phyloP scores from a whole-genome alignment of 805 yeast genomes.

The Myxozyma nipponensis region DNA sequence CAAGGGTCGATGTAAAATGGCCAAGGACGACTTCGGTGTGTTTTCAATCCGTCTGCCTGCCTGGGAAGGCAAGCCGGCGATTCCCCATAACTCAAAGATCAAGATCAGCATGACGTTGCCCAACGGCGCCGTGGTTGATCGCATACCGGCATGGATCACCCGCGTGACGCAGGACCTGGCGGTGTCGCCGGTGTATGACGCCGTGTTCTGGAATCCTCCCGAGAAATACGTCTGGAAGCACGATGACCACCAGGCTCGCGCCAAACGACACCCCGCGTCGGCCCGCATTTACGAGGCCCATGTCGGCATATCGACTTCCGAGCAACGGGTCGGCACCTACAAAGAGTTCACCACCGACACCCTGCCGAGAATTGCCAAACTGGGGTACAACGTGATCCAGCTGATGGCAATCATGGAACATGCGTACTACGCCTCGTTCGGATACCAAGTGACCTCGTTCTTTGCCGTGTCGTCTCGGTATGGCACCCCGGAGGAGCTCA shows the following conservation, averaged over 20 bases:
- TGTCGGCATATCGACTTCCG: slow-evolving; percentile 85
- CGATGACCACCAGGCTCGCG: slow-evolving; percentile 23
- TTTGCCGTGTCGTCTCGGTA: slow-evolving; percentile 86
- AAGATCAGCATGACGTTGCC: slow-evolving; percentile 59
- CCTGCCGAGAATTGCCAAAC: slow-evolving; percentile 75
- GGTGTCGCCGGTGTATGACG: slow-evolving; percentile 60
- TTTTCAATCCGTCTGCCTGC: slow-evolving; percentile 64
- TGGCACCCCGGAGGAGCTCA: slow-evolving; percentile 94
- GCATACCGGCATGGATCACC: slow-evolving; percentile 85
- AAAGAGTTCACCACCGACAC: slow-evolving; percentile 75
- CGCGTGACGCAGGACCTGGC: slow-evolving; percentile 67
- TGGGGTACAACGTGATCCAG: slow-evolving; percentile 91
- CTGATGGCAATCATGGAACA: slow-evolving; percentile 99
- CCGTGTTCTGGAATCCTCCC: slow-evolving; percentile 88
- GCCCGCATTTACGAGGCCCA: slow-evolving; percentile 91
- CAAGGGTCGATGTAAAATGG: slow-evolving; percentile 51
- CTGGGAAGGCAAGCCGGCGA: slow-evolving; percentile 53
- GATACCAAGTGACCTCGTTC: slow-evolving; percentile 93
- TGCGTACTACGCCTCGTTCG: slow-evolving; percentile 96
- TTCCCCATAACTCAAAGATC: slow-evolving; percentile 76
- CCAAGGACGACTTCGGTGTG: slow-evolving; percentile 63
- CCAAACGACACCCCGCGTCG: slow-evolving; percentile 46
- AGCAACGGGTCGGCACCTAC: slow-evolving; percentile 79
- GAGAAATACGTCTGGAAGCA: slow-evolving; percentile 57
- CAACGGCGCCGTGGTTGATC: slow-evolving; percentile 65